Conservation (phyloP, 1,284 basidiomycete species). For the Fomes fomentarius region DNA sequence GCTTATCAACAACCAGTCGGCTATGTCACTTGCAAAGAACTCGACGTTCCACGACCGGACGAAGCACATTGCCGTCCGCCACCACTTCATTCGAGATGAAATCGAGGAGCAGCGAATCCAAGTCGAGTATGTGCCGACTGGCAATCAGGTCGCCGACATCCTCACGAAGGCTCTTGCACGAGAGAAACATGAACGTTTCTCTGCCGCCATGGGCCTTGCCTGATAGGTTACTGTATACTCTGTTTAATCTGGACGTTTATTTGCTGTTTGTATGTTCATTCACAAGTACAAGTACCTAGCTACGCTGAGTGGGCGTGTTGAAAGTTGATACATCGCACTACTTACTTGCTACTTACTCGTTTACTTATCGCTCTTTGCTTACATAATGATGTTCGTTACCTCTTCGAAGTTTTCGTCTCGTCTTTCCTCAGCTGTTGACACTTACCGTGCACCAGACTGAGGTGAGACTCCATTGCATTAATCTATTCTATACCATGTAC, state of each 20-base stretch:
- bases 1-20: slow-evolving; percentile 16
- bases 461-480: background rate
- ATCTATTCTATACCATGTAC: background rate
- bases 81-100: slow-evolving; percentile 20
- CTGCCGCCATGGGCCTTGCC: background rate
- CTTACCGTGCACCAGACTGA: background rate
- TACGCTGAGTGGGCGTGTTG: background rate
- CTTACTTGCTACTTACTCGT: background rate
- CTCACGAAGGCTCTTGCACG: slow-evolving; percentile 32
- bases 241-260: background rate
- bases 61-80: slow-evolving; percentile 19
- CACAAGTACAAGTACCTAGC: background rate
- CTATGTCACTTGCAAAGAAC: slow-evolving; percentile 17
- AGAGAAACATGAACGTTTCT: background rate
- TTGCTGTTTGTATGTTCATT: background rate
- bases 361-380: background rate
- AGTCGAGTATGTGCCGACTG: slow-evolving; percentile 6
- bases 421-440: background rate
- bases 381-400: background rate
- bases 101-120: slow-evolving; percentile 5
- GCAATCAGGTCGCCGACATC: slow-evolving; percentile 4
- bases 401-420: background rate
- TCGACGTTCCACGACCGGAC: slow-evolving; percentile 11
- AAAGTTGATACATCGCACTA: background rate
- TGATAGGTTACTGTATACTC: background rate